Conservation (phyloP, 2,329 filamentous ascomycete genomes). For the Bimuria novae-zelandiae region DNA sequence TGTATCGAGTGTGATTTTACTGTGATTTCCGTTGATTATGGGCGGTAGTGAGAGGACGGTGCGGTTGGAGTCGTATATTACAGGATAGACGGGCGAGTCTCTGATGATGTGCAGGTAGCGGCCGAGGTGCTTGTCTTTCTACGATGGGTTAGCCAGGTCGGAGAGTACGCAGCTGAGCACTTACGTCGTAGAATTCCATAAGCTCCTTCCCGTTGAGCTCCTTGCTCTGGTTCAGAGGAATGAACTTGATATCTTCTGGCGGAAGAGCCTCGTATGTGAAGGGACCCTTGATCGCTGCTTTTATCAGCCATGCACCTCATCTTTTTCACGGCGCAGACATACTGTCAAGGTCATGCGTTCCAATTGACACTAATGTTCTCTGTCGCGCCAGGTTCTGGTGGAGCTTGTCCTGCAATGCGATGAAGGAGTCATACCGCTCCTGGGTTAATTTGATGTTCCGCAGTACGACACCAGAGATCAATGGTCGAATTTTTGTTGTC, state of each 20-base stretch:
- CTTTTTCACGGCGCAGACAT: constrained; percentile 9
- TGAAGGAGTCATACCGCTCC: constrained; percentile 95
- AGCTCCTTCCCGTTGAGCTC: constrained; percentile 85
- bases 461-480: constrained; percentile 86
- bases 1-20: constrained; percentile 90
- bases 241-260: constrained; percentile 91
- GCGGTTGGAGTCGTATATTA: constrained; percentile 88
- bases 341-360: constrained; percentile 92
- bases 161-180: constrained; percentile 5
- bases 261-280: constrained; percentile 95
- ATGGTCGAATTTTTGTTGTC: constrained; percentile 80
- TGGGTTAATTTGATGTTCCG: constrained; percentile 90
- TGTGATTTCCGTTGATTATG: constrained; percentile 97
- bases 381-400: constrained; percentile 95
- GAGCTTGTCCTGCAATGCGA: constrained; percentile 94
- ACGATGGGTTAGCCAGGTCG: constrained; percentile 22
- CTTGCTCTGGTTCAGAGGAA: constrained; percentile 87
- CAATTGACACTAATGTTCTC: constrained; percentile 92
- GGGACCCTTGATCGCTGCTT: constrained; percentile 73
- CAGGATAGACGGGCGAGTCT: constrained; percentile 91
- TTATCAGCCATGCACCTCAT: constrained; percentile 21
- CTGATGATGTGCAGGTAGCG: constrained; percentile 92
- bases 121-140: constrained; percentile 89
- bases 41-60: constrained; percentile 91
- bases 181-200: constrained; percentile 86